A percentile compares a stretch with the other conserved stretches of the same genome.
These are phyloP conservation scores for Helicostylum pulchrum DNA, from an alignment of 192 early-diverging fungal species.

Conservation along the genomic window DNA sequence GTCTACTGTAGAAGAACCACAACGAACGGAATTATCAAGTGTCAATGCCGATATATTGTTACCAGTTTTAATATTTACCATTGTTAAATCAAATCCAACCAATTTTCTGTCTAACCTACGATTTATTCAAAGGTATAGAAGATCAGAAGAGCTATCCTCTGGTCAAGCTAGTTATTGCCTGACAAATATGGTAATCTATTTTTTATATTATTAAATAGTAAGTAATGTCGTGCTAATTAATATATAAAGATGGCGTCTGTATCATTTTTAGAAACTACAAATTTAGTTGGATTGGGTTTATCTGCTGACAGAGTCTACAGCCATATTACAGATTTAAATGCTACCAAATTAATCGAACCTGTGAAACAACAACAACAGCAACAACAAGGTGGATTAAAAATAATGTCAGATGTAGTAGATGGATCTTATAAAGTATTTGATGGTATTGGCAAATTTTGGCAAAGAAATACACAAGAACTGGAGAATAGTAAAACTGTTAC, in stretches of 20 bases:
- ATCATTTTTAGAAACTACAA: slow-evolving; percentile 45
- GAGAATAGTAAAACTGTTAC: not conserved
- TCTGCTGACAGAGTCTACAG: slow-evolving; percentile 41
- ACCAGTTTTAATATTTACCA: slow-evolving; percentile 65
- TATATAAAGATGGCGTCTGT: slow-evolving; percentile 42
- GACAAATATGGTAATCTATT: slow-evolving; percentile 45
- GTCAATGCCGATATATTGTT: slow-evolving; percentile 61
- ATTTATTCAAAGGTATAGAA: slow-evolving; percentile 52
- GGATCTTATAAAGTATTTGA: slow-evolving; percentile 45
- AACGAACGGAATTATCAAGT: slow-evolving; percentile 3
- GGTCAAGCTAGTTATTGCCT: slow-evolving; percentile 49
- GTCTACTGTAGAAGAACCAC: slow-evolving; percentile 6
- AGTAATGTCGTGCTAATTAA: not conserved
- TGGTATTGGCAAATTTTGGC: slow-evolving; percentile 41
- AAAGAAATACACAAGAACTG: slow-evolving; percentile 3
- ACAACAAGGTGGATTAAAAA: slow-evolving; percentile 34
- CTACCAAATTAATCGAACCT: not conserved
- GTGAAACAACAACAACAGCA: not conserved
- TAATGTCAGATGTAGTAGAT: slow-evolving; percentile 50
- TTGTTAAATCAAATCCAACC: slow-evolving; percentile 65
- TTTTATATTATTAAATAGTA: not conserved
- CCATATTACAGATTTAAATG: slow-evolving; percentile 22
- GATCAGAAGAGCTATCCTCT: slow-evolving; percentile 25
- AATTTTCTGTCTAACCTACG: slow-evolving; percentile 67
- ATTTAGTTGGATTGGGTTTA: slow-evolving; percentile 42